phyloP scores from a whole-genome alignment of 148 eudicot species.

The Spergularia bocconei region DNA sequence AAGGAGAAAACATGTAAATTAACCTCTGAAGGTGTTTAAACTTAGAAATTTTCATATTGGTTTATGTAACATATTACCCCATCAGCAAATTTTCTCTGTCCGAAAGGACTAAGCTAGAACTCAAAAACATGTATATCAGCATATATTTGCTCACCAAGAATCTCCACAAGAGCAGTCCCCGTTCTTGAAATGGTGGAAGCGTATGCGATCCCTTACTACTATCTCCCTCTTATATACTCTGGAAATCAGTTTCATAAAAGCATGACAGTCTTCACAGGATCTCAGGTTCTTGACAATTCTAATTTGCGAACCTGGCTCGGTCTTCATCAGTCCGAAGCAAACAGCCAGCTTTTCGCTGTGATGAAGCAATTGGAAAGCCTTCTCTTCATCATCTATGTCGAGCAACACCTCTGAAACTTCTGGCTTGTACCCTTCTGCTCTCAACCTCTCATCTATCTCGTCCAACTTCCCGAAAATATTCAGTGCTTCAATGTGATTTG shows the following conservation, averaged over 20 bases:
- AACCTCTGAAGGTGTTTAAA: neutral
- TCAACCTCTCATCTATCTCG: conserved; percentile 36
- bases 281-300: conserved; percentile 51
- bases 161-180: conserved; percentile 50
- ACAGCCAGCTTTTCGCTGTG: conserved; percentile 59
- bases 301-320: conserved; percentile 30
- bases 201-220: conserved; percentile 47
- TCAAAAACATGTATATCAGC: neutral
- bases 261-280: conserved; percentile 50
- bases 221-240: conserved; percentile 39
- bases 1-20: neutral
- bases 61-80: too few species aligned
- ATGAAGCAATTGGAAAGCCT: conserved; percentile 45
- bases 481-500: conserved; percentile 34
- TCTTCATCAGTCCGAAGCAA: conserved; percentile 43
- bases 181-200: conserved; percentile 47
- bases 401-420: conserved; percentile 43
- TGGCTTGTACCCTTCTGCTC: conserved; percentile 39
- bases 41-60: neutral
- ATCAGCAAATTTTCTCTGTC: too few species aligned
- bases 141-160: conserved; percentile 29
- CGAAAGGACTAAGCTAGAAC: too few species aligned
- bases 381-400: conserved; percentile 48
- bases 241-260: conserved; percentile 45
- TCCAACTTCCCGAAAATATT: conserved; percentile 34